These are phyloP conservation scores for Euphorbia pulcherrima DNA, from an alignment of 345 rosid genomes.

Conservation along the genomic window DNA sequence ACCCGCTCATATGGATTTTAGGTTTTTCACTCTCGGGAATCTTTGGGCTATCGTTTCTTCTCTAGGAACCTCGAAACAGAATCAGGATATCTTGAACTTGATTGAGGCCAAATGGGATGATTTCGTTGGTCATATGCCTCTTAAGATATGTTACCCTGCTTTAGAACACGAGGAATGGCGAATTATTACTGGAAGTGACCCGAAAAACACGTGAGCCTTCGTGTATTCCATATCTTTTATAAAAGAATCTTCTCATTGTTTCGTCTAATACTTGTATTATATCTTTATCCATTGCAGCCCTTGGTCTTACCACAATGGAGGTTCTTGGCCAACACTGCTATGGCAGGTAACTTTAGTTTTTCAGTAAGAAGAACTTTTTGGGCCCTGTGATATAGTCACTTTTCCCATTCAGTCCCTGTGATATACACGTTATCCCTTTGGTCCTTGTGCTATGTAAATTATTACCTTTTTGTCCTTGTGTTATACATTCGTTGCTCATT, in stretches of 20 bases:
- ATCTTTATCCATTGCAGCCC: slow-evolving; percentile 45
- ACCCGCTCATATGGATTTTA: slow-evolving; percentile 95
- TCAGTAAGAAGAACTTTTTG: too few relatives aligned
- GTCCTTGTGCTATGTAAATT: too few relatives aligned
- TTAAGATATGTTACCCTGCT: slow-evolving; percentile 86
- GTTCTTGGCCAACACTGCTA: slow-evolving; percentile 95
- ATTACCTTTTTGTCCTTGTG: too few relatives aligned
- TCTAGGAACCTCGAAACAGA: slow-evolving; percentile 27
- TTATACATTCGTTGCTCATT: too few relatives aligned
- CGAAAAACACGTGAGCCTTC: slow-evolving; percentile 70
- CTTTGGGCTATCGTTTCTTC: slow-evolving; percentile 59
- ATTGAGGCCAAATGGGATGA: slow-evolving; percentile 80
- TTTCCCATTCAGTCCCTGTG: too few relatives aligned
- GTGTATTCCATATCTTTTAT: background rate
- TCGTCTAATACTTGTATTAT: background rate
- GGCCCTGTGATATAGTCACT: too few relatives aligned
- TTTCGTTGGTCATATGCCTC: slow-evolving; percentile 80
- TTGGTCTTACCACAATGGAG: slow-evolving; percentile 95
- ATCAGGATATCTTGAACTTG: slow-evolving; percentile 45
- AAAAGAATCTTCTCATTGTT: background rate
- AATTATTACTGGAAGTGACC: slow-evolving; percentile 85
- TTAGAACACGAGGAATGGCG: slow-evolving; percentile 84
- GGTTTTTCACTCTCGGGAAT: slow-evolving; percentile 85
- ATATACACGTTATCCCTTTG: too few relatives aligned
- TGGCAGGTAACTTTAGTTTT: too few relatives aligned